Evolutionary conservation across 345 rosid genomes (phyloP).

Genomic region (Rhodomyrtus tomentosa): DNA sequence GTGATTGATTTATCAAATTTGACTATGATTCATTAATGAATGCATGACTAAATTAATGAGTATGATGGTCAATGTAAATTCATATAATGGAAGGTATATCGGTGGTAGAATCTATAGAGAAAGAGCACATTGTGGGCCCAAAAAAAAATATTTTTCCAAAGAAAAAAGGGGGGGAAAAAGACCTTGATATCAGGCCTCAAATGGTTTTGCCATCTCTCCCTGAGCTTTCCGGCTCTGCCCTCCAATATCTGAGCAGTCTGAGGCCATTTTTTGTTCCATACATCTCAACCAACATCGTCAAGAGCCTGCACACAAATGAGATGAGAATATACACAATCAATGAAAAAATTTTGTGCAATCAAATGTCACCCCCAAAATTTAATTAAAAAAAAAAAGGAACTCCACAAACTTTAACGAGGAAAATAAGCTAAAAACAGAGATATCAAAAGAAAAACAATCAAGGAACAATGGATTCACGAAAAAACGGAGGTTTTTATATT

Average conservation of each 20-base stretch:
- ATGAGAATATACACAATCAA: not conserved
- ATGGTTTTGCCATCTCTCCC: conserved; percentile 93
- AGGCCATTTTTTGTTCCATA: conserved; percentile 63
- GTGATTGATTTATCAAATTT: not conserved
- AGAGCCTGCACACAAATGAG: conserved; percentile 6
- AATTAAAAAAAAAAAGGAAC: not conserved
- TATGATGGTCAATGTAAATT: not conserved
- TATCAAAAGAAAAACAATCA: not conserved
- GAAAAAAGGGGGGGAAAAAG: not conserved
- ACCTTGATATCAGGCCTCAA: conserved; percentile 81
- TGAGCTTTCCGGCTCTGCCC: conserved; percentile 73
- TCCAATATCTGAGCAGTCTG: conserved; percentile 39
- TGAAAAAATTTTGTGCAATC: not conserved
- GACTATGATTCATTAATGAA: not conserved
- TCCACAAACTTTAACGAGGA: not conserved
- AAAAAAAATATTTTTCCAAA: not conserved
- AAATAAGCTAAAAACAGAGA: not conserved
- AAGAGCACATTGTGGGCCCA: not conserved
- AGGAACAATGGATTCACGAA: too few species aligned
- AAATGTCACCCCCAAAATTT: not conserved
- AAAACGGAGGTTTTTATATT: too few species aligned
- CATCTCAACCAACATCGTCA: conserved; percentile 34
- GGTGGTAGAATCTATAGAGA: not conserved
- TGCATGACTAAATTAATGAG: not conserved
- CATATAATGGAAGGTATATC: not conserved